Base-by-base conservation (phyloP, 305 asterid genomes). In the Rubia peregrina region DNA sequence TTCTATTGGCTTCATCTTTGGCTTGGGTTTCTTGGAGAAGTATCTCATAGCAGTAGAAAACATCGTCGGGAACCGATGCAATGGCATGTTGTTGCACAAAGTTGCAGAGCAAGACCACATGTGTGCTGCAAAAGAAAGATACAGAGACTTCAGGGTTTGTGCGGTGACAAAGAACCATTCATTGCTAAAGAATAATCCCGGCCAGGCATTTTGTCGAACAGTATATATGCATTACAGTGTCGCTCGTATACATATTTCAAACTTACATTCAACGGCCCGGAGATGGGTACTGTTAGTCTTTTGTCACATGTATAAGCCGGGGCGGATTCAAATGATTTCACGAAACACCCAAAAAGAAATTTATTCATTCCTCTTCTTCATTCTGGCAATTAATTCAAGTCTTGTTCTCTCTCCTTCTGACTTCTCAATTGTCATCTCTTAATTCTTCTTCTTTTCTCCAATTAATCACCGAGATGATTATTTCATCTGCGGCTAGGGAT, bases 1-100 rank as follows among this genome's bases (percentile, higher is more conserved):
- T 57, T 70, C 74, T 53, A 69, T 70, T 9, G 79, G 79, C 44
- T 64, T 75, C 75, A 75, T 70, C 74, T 75, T 75, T 7, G 79
- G 79, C 67, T 70, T 75, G 22, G 79, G 79, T 30, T 75, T 75
- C 79, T 43, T 75, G 9, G 79, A 61, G 40, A 75, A 36, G 65
- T 70, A 64, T 22, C 79, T 70, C 42, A 70, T 68, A 61, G 75
- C 75, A 6, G 67, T 75, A 53, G 79, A 69, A 55, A 75, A 70
- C 71, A 75, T 70, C 0, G 16, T 19, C 38, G 36, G 14, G 22
- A 67, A 41, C n/a, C 14, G 17, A 26, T 9, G 17, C 1, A 67
- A 43, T 19, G 24, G 3, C 40, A 68, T 44, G 44, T 2, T 60
- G 22, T 43, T 42, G 51, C 65, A 26, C 26, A n/a, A 10, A n/a